Evolutionary conservation across 1,284 basidiomycete species (phyloP).

Genomic region (Ceratobasidium sp.): DNA sequence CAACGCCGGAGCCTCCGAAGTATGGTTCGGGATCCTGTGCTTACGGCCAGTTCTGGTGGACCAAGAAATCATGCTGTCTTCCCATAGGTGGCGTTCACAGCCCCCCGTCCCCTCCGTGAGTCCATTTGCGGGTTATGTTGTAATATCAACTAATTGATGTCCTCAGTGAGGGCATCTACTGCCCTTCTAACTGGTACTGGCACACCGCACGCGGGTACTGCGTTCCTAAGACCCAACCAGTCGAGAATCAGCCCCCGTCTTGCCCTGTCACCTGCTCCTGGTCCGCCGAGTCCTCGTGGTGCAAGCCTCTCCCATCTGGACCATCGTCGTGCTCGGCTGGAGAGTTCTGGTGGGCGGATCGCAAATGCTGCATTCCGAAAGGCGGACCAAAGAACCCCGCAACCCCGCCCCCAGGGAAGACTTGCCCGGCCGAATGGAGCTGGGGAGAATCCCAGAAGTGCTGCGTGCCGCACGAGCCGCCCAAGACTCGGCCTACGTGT

Average conservation of each 20-base stretch:
- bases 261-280: constrained; percentile 39
- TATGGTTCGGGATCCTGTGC: constrained; percentile 30
- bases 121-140: background rate
- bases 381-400: constrained; percentile 34
- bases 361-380: constrained; percentile 23
- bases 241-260: constrained; percentile 15
- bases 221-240: constrained; percentile 32
- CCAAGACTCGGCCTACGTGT: constrained; percentile 20
- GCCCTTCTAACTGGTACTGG: constrained; percentile 42
- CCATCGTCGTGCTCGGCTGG: constrained; percentile 29
- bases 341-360: constrained; percentile 43
- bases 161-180: constrained; percentile 21
- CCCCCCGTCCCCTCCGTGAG: constrained; percentile 37
- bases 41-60: constrained; percentile 32
- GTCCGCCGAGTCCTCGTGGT: constrained; percentile 22
- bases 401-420: constrained; percentile 32
- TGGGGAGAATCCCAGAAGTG: constrained; percentile 32
- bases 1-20: constrained; percentile 26
- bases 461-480: constrained; percentile 31
- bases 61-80: constrained; percentile 25
- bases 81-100: constrained; percentile 33
- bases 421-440: constrained; percentile 20
- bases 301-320: constrained; percentile 39
- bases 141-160: background rate
- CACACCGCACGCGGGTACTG: constrained; percentile 21